These are phyloP conservation scores for Morella rubra DNA, from an alignment of 306 rosid genomes.

Conservation along the genomic window DNA sequence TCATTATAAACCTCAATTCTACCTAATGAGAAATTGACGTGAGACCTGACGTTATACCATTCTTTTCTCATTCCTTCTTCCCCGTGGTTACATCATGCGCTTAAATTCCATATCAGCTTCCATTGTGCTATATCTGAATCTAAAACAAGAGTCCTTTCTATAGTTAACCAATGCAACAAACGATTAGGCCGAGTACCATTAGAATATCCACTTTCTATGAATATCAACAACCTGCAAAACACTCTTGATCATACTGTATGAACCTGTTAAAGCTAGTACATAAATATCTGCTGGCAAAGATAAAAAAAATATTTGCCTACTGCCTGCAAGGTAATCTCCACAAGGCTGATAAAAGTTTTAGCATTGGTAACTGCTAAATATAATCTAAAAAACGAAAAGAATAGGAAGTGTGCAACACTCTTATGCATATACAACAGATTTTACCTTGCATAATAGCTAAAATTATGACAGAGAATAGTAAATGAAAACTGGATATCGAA, in stretches of 20 bases:
- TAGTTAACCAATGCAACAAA: no score
- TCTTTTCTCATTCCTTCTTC: no score
- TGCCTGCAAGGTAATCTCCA: not conserved
- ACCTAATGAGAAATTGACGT: no score
- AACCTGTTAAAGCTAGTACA: not conserved
- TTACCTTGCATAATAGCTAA: constrained; percentile 4
- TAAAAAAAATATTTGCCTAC: not conserved
- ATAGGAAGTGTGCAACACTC: not conserved
- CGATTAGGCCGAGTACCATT: no score
- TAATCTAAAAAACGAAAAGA: no score
- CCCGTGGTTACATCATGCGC: no score
- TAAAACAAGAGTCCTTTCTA: not conserved
- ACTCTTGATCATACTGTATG: not conserved
- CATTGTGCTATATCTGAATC: no score
- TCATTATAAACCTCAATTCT: no score
- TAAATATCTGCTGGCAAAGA: not conserved
- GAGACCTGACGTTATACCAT: no score
- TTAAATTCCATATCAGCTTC: not conserved
- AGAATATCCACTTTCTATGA: not conserved
- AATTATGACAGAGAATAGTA: not conserved
- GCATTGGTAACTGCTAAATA: not conserved
- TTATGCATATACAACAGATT: not conserved
- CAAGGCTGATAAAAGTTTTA: not conserved
- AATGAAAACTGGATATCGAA: not conserved
- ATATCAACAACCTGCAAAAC: not conserved